Percentiles rank a stretch among this genome's conserved stretches.
Conservation (phyloP, 2,329 filamentous ascomycete species). For the Sporothrix brasiliensis region DNA sequence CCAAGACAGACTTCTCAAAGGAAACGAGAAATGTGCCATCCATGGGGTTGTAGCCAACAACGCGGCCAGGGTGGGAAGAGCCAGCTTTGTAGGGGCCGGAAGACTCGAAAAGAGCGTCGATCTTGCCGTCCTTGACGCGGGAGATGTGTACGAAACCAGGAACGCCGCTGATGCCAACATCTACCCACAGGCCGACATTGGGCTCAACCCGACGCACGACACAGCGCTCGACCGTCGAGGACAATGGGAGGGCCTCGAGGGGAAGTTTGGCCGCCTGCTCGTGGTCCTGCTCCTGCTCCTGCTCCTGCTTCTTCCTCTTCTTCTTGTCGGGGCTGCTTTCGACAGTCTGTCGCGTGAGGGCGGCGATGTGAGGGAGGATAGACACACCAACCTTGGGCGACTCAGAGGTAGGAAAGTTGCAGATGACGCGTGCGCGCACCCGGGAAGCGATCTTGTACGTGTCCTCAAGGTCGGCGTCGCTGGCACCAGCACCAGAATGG, state of each 20-base stretch:
- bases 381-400: conserved; percentile 86
- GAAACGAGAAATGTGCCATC: conserved; percentile 87
- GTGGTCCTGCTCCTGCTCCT: neutral
- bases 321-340: neutral
- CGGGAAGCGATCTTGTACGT: conserved; percentile 84
- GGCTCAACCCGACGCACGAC: conserved; percentile 79
- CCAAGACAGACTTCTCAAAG: conserved; percentile 77
- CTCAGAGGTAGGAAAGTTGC: conserved; percentile 78
- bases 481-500: conserved; percentile 77
- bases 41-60: conserved; percentile 83
- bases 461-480: conserved; percentile 69
- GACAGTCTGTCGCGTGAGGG: conserved; percentile 49
- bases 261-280: conserved; percentile 45
- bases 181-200: conserved; percentile 78
- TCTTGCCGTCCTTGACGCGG: conserved; percentile 82
- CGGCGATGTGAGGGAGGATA: conserved; percentile 78
- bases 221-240: conserved; percentile 74
- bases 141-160: conserved; percentile 95
- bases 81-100: conserved; percentile 78
- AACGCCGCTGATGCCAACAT: conserved; percentile 67
- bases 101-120: conserved; percentile 77
- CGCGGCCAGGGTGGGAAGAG: conserved; percentile 76
- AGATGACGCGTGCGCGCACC: conserved; percentile 83
- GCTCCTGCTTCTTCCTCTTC: conserved; percentile 34
- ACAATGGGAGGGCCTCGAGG: conserved; percentile 66